Evolutionary conservation across 306 rosid species (phyloP).

Genomic region (Dryas alaskensis): DNA sequence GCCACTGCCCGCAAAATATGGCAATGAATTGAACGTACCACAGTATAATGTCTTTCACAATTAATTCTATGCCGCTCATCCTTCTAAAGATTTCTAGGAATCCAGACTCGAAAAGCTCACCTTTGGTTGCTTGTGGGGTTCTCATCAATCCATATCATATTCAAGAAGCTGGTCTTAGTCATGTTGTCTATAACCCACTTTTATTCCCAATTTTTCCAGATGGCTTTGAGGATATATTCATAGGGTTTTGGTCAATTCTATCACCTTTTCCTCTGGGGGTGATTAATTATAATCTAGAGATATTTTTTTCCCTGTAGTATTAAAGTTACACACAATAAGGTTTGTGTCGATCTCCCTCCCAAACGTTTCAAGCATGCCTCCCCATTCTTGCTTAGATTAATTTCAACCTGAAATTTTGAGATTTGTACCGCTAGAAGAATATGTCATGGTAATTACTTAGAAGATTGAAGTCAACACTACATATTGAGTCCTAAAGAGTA

Average conservation of each 20-base stretch:
- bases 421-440: too few relatives aligned
- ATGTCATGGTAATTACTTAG: too few relatives aligned
- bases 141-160: not conserved
- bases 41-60: constrained; percentile 15
- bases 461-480: too few relatives aligned
- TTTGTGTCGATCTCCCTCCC: too few relatives aligned
- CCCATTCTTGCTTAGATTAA: too few relatives aligned
- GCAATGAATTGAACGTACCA: constrained; percentile 8
- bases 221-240: not conserved
- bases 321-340: too few relatives aligned
- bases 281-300: not conserved
- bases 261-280: constrained; percentile 8
- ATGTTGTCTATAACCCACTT: constrained; percentile 22
- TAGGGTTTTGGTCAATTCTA: constrained; percentile 25
- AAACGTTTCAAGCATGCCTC: too few relatives aligned
- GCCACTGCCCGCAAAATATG: constrained; percentile 26
- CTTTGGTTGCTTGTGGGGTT: constrained; percentile 38
- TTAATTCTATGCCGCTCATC: constrained; percentile 9
- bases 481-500: too few relatives aligned
- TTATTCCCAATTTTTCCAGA: constrained; percentile 10
- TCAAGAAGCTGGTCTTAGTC: constrained; percentile 24
- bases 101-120: constrained; percentile 30
- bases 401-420: too few relatives aligned
- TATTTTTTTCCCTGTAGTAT: too few relatives aligned
- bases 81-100: constrained; percentile 26